Base-by-base conservation (phyloP, 495 filamentous ascomycete genomes). In the Penicillium pancosmium region DNA sequence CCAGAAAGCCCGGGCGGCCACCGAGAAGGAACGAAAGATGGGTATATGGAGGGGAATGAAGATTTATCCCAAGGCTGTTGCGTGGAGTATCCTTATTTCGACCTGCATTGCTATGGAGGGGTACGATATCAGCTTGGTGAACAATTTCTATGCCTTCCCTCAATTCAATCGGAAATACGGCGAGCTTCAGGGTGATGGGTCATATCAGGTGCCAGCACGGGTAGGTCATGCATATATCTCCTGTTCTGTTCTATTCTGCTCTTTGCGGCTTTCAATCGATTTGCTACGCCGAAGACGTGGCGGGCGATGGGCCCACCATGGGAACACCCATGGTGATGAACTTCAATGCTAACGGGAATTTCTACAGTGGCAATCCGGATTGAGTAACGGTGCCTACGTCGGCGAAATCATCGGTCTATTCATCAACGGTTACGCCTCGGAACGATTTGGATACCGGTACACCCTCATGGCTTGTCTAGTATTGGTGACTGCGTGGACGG, bases 321-420 rank as follows among this genome's bases (percentile, higher is more conserved):
- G n/a, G 16, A 44, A 44, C 41, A 44, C 5, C 41, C 8, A 18
- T 2, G 19, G 6, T 19, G 11, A 38, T 10, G 5, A n/a, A 44
- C 15, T 18, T 44, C 5, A 9, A 19, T 44, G 16, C 41, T 44
- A 44, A 44, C n/a, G 4, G 0, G 21, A 48, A 15, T 21, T 13
- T 60, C 13, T 56, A 12, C 68, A 85, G 57, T 93, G 90, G 90
- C 89, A 92, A 75, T 76, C 89, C 8, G 89, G 88, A 55, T 74
- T 93, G 38, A 89, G 85, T 58, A 92, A 92, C 66, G 89, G 80
- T 55, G 81, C 78, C 8, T 73, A 76, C 35, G 77, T 80, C 57
- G 89, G 90, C 19, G 88, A 91, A 72, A 86, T 92, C 43, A 86
- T 93, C 60, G 90, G 90, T 56, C 77, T 93, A 5, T 73, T 90